phyloP scores from a whole-genome alignment of 2,329 filamentous ascomycete species.

The Talaromyces sp. region DNA sequence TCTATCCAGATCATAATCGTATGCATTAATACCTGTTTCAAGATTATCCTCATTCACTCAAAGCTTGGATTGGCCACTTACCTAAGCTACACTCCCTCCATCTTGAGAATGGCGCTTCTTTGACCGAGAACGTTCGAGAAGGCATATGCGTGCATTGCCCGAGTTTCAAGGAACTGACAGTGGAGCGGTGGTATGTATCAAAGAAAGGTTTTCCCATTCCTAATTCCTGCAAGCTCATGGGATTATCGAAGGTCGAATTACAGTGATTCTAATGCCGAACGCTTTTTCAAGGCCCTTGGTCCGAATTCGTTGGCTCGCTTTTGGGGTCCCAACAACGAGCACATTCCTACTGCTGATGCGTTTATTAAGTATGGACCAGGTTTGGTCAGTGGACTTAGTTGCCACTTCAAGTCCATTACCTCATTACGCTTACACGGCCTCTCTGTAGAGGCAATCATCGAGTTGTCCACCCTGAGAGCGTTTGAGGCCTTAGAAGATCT shows the following conservation, averaged over 20 bases:
- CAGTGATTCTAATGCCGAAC: constrained; percentile 44
- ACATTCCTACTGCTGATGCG: too few relatives aligned
- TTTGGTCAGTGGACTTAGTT: constrained; percentile 49
- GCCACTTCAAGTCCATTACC: constrained; percentile 51
- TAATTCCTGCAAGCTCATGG: constrained; percentile 8
- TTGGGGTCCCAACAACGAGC: too few relatives aligned
- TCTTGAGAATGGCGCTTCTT: constrained; percentile 55
- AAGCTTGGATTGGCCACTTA: constrained; percentile 55
- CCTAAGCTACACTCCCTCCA: constrained; percentile 54
- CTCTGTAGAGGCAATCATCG: constrained; percentile 41
- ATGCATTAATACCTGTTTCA: neutral
- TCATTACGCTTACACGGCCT: constrained; percentile 47
- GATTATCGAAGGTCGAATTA: constrained; percentile 27
- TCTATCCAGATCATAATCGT: neutral
- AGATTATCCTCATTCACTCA: constrained; percentile 49
- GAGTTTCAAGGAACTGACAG: constrained; percentile 54
- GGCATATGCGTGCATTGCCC: constrained; percentile 56
- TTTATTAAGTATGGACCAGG: constrained; percentile 47
- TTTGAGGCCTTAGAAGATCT: constrained; percentile 41
- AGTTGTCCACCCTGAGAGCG: constrained; percentile 16
- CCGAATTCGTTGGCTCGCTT: constrained; percentile 51
- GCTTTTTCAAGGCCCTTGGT: constrained; percentile 52
- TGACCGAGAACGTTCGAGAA: constrained; percentile 49
- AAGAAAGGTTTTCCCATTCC: neutral
- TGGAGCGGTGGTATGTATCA: constrained; percentile 45